These are phyloP conservation scores for Gracilaria caudata DNA, from an alignment of 23 red algal species.

Conservation along the genomic window DNA sequence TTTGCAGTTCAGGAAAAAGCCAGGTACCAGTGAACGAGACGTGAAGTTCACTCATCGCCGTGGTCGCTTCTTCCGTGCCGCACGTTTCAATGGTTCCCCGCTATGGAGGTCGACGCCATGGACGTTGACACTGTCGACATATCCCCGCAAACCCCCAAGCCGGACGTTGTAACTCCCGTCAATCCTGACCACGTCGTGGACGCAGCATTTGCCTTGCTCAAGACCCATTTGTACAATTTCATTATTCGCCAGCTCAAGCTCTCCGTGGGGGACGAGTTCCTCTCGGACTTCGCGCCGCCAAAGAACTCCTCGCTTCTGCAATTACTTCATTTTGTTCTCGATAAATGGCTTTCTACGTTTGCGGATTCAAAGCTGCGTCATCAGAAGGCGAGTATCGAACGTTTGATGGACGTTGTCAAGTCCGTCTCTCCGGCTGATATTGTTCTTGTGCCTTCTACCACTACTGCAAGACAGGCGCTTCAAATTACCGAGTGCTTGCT, in stretches of 20 bases:
- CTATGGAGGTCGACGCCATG: slow-evolving; percentile 21
- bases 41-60: background rate
- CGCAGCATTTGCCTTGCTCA: background rate
- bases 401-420: slow-evolving; percentile 22
- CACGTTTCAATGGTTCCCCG: background rate
- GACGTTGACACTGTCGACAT: slow-evolving; percentile 6
- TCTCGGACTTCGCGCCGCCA: background rate
- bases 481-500: background rate
- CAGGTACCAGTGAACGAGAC: background rate
- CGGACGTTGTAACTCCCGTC: background rate
- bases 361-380: slow-evolving; percentile 21
- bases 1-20: no score
- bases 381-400: slow-evolving; percentile 11
- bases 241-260: slow-evolving; percentile 7
- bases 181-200: slow-evolving; percentile 8
- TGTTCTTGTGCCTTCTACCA: slow-evolving; percentile 8
- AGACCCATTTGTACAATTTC: slow-evolving; percentile 8
- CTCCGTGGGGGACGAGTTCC: slow-evolving; percentile 7
- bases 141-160: background rate
- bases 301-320: slow-evolving; percentile 1
- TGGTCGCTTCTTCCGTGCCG: background rate
- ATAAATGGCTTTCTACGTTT: slow-evolving; percentile 63
- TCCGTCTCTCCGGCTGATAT: background rate
- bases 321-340: slow-evolving; percentile 27
- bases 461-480: slow-evolving; percentile 18